Base-by-base conservation (phyloP, 305 asterid genomes). In the Coffea humblotiana region DNA sequence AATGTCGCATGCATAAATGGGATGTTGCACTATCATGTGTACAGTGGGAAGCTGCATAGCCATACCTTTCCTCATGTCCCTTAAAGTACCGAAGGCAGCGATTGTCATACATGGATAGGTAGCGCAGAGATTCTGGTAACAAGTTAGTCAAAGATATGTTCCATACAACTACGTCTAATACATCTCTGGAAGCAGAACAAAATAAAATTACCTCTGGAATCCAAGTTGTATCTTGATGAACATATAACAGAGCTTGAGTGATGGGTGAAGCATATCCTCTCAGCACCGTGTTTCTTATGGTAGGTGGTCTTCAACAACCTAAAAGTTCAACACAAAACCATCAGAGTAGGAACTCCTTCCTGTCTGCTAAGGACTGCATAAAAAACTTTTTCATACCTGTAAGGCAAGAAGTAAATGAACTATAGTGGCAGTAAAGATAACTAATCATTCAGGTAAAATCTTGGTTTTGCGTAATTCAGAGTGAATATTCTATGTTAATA, bases 211-310 rank as follows among this genome's bases (percentile, higher is more conserved):
- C 97, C 98, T 88, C 92, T 98, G 76, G 90, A 75, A 78, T 87
- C 93, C 88, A 88, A 84, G 81, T 89, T 86, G 86, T 86, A 85
- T 80, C 85, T 89, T 77, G 99, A 96, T 79, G 99, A 92, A 89
- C 94, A 88, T 84, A 94, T 88, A 77, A 96, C 94, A 43, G 97
- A 91, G 84, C 89, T 92, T 8, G 98, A 92, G 88, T 96, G 98
- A 85, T 96, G 99, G 72, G 97, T 90, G 79, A 94, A 94, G 84
- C 98, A 92, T 85, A 96, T 89, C 77, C 88, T 89, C 82, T 92
- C 98, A 71, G 98, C 97, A 69, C 98, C 99, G 82, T 92, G 96
- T 85, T 88, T 93, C 91, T 92, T 91, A 81, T 96, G 99, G 85
- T 88, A 87, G 15, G 98, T 94, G 40, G 97, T 92, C 87, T 96